Evolutionary conservation across 2,329 filamentous ascomycete genomes (phyloP), one percentile per base, ranked within the genome.

Genomic region (Aureobasidium leucospermi): DNA sequence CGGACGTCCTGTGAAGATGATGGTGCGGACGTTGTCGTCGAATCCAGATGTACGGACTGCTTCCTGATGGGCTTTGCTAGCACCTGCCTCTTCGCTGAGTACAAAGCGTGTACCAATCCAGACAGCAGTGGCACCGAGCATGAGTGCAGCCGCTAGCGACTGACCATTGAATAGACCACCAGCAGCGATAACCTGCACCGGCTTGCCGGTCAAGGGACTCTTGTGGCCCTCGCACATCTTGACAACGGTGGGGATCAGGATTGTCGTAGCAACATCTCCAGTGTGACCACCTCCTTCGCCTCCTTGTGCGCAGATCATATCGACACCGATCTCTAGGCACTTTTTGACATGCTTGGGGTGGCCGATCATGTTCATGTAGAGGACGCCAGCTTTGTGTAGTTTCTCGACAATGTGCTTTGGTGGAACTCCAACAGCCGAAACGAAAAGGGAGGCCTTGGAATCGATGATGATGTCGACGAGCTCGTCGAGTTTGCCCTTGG

Each of bases 281-380:
- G 91, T 96, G 81, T 96, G 92, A 66, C 94, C 94, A 73, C 94
- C 94, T 65, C 94, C 94, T 79, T 99, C 94, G 68, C 94, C 93
- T 73, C 94, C 94, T 79, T 99, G 94, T 56, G 94, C 94, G 80
- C 93, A 97, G 79, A 99, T 97, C 69, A 99, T 88, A 76, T 99
- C 94, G 67, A 86, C 90, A 65, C 92, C 94, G 61, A 92, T 83
- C 53, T 93, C 90, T 63, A 99, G 82, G 76, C 90, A 95, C 83
- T 97, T 99, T 78, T 90, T 84, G 64, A 96, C 93, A 79, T 99
- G 94, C 86, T 99, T 99, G 71, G 94, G 93, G 82, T 99, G 94
- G 66, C 94, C 94, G 73, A 99, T 92, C 94, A 99, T 99, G 86
- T 99, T 99, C 94, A 97, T 97, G 83, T 95, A 96, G 66, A 96